Percentiles rank a stretch among this genome's conserved stretches.
Evolutionary conservation across 345 rosid species (phyloP).

Genomic region (Eucalyptus pauciflora): DNA sequence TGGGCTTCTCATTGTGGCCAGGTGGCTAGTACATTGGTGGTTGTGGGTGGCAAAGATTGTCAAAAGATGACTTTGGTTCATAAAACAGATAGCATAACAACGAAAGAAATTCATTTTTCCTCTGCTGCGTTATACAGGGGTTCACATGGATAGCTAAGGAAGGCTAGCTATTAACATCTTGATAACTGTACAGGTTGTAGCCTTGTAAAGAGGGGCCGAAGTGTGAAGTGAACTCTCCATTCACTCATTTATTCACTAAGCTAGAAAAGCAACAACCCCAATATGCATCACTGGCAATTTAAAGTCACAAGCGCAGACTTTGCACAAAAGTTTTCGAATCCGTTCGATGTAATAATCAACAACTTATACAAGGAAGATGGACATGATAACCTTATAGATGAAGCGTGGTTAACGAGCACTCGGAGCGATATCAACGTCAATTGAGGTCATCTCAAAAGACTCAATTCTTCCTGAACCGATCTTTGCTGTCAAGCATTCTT

Average conservation of each 20-base stretch:
- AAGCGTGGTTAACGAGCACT: neutral
- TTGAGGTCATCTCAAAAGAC: neutral
- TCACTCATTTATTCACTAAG: too few relatives aligned
- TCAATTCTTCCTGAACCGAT: neutral
- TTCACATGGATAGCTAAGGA: too few relatives aligned
- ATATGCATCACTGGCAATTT: neutral
- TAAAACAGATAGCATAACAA: neutral
- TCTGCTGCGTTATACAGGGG: too few relatives aligned
- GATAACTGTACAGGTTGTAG: too few relatives aligned
- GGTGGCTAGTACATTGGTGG: too few relatives aligned
- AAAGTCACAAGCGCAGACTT: neutral
- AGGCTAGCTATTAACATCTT: too few relatives aligned
- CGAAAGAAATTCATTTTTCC: neutral
- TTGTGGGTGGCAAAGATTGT: too few relatives aligned
- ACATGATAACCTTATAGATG: neutral
- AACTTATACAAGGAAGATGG: neutral
- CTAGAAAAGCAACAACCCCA: neutral
- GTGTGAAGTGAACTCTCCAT: too few relatives aligned
- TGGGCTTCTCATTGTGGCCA: neutral
- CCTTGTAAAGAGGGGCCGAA: too few relatives aligned
- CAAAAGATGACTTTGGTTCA: neutral
- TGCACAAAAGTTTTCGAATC: neutral
- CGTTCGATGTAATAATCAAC: neutral
- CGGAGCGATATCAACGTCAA: neutral
- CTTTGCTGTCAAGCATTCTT: conserved; percentile 17